Evolutionary conservation across 495 filamentous ascomycete genomes (phyloP), one percentile per base, ranked within the genome.

Genomic region (Aspergillus sclerotioniger): DNA sequence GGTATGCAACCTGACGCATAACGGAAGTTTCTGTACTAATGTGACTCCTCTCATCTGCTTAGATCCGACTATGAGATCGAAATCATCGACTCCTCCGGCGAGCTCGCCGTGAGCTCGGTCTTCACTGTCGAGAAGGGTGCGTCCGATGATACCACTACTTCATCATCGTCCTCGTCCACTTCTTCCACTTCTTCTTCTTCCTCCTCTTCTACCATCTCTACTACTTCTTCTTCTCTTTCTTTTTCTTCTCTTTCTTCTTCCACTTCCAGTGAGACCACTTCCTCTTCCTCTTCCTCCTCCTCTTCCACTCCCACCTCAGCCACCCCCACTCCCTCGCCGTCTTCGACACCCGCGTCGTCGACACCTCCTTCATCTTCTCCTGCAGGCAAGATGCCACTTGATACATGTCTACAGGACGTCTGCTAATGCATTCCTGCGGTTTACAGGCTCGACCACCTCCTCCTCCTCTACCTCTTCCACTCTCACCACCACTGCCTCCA

Each of bases 61-160:
- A 50, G 47, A 50, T 7, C 5, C 13, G 47, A 50, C 47, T 50
- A 50, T 15, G 47, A 50, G 13, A 50, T 50, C 47, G 8, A 50
- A 28, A 50, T 50, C 13, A 50, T 50, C 17, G 47, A 50, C 17
- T 50, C 47, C 17, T 50, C 47, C 0, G 47, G 47, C 47, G 28
- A 50, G 47, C 47, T 50, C 13, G 47, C 47, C 13, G 47, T 50
- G 12, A 50, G 47, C 47, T 4, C 25, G 4, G 47, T 50, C 13
- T 50, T 50, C 47, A 50, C 47, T 9, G 47, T 50, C 47, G 25
- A 50, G 12, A 50, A 50, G 25, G 47, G 47, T 32, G 47, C 47
- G 15, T 50, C 47, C 28, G 47, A 31, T 32, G 47, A 28, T 50
- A 50, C 47, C 25, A 50, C 25, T 8, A n/a, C 47, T 12, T 32